Evolutionary conservation across 1,139 yeast genomes (phyloP), one percentile per base, ranked within the genome.

Genomic region (Saccharomyces hybrid): DNA sequence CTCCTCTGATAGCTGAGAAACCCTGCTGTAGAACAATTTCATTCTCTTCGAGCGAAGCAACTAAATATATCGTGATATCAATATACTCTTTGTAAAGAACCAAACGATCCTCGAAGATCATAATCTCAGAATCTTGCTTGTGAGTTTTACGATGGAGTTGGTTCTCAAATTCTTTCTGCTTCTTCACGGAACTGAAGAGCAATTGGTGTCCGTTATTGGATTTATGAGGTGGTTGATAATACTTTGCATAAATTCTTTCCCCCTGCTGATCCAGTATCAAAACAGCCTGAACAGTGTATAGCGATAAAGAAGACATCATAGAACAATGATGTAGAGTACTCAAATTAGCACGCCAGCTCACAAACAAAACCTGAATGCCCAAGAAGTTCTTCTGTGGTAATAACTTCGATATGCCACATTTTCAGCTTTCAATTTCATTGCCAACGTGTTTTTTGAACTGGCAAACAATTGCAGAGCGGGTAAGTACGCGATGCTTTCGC

Each of bases 261-360:
- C 96, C 97, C 59, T 86, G 86, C 63, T 78, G 82, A 71, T 91
- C 98, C 63, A 93, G 80, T 63, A 91, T 81, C 63, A 90, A 74
- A 52, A 86, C 78, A 3, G 96, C 91, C 49, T 85, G 79, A 52
- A 90, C 81, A 11, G 97, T 78, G 73, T 91, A 89, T 59, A 90
- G 78, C 13, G 95, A 84, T 54, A 84, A 76, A 28, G 32, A 46
- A 25, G 32, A 38, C 44, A 38, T 38, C 23, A 5, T 19, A 6
- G 25, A 38, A 52, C 51, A 51, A 23, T 51, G 47, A 28, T 54
- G 34, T 54, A 56, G 52, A 58, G 52, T 56, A 54, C 50, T 58
- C 58, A 52, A 59, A 59, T 53, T 53, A 49, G 49, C 49, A 54
- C 44, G 58, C 49, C 34, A 49, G 50, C 54, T 50, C 52, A 44